Conservation (phyloP, 371 early-diverging fungal species). For the Sporodiniella umbellata region DNA sequence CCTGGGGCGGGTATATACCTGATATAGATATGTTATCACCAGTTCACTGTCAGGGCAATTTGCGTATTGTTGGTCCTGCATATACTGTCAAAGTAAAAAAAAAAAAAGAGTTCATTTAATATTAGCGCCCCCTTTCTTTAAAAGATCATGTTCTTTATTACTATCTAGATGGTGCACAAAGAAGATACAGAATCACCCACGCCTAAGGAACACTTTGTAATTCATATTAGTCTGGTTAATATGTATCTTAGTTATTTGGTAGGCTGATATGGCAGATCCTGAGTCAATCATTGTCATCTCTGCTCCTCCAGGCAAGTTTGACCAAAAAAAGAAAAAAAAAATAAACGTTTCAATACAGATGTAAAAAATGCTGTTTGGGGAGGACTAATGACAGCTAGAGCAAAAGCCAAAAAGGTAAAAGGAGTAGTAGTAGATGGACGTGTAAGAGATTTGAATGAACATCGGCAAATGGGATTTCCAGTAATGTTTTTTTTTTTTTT, state of each 20-base stretch:
- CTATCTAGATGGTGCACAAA: conserved; percentile 56
- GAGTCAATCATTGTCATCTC: conserved; percentile 67
- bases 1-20: conserved; percentile 65
- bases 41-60: conserved; percentile 49
- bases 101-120: background rate
- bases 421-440: conserved; percentile 80
- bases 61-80: conserved; percentile 71
- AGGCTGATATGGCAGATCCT: conserved; percentile 57
- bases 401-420: conserved; percentile 51
- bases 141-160: too few relatives aligned
- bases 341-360: conserved; percentile 18
- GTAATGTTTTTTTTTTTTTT: conserved; percentile 34
- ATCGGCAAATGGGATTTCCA: conserved; percentile 57
- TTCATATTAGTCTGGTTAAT: background rate
- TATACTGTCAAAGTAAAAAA: conserved; percentile 65
- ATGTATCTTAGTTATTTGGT: conserved; percentile 6
- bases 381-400: conserved; percentile 78
- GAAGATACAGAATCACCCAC: conserved; percentile 44
- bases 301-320: conserved; percentile 55
- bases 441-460: conserved; percentile 71
- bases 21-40: conserved; percentile 69
- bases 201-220: conserved; percentile 57
- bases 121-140: too few relatives aligned
- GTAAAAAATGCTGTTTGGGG: conserved; percentile 80
- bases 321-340: background rate